Base-by-base conservation (phyloP, 495 filamentous ascomycete genomes). In the Parathielavia appendiculata region DNA sequence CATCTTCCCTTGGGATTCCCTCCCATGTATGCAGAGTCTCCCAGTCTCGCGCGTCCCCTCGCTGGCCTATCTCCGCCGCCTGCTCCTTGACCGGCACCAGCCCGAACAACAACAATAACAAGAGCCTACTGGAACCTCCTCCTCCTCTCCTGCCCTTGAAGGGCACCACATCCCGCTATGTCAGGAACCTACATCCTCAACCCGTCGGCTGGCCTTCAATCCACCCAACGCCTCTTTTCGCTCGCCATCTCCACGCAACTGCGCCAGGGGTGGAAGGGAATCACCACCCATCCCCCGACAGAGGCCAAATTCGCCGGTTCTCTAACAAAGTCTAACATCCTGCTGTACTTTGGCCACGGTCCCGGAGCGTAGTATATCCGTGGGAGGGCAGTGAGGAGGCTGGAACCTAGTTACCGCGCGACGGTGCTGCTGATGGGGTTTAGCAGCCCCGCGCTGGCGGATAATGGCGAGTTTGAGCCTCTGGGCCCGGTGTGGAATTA, bases 281-380 rank as follows among this genome's bases (percentile, higher is more conserved):
- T 96, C 58, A 74, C 83, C 40, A 76, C 78, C 35, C 83, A 83
- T 6, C 80, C 80, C n/a, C 95, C 92, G 5, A 82, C 79, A 0
- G 92, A 97, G 69, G 72, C 79, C 1, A 87, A 95, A 57, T 89
- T 97, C 72, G 81, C 84, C 53, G 49, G 69, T 0, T 78, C 75
- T 0, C 78, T 96, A 0, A 71, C 82, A 22, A 64, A 76, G 0
- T 81, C 80, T 14, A 82, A 86, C 56, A 67, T 97, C 0, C 81
- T 95, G 51, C 75, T 98, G 26, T 98, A 98, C 73, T 97, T 97
- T 64, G 93, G 93, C 16, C 93, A 98, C 71, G 93, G 93, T 48
- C 90, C 87, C 62, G 93, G 92, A n/a, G 86, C 90, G 23, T 92
- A 96, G 69, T 98, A 92, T 70, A 91, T 96, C 55, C 85, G 90